Evolutionary conservation across 108 stramenopile genomes (phyloP), one percentile per base, ranked within the genome.

Genomic region (Cyclostephanos invisitatus): DNA sequence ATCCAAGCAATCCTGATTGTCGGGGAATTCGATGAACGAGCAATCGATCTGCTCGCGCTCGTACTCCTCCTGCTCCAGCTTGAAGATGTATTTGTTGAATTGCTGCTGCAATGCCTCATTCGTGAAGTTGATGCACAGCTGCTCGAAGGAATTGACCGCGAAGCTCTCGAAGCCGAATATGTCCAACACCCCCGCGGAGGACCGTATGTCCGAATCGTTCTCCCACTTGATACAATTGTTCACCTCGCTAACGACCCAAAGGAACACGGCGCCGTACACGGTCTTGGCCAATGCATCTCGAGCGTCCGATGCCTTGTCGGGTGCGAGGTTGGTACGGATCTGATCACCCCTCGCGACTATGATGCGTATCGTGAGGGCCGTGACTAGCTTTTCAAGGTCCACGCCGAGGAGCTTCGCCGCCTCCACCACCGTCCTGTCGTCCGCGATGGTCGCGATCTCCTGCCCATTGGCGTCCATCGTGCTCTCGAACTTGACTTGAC

Each of bases 111-210:
- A 87, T 28, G 96, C 96, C 81, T 99, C 99, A 84, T 99, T 99
- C 17, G 98, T 96, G 75, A 89, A 99, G 93, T 99, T 99, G 87
- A 99, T 99, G 87, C 98, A 98, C 50, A 99, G 87, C 86, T 99
- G 98, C 75, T 97, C 98, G 55, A 97, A 98, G 25, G 94, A 96
- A 86, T 99, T 99, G 70, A 86, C 77, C 6, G 89, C 87, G 74
- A 99, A 99, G 73, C 96, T 96, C 84, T 99, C 99, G 68, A 99
- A 99, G 29, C 99, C 99, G 71, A 99, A 99, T 69, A 99, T 99
- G 85, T 99, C 99, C 55, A 99, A 83, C 15, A 99, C 98, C 62
- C 98, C 98, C 32, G 95, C 89, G 61, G 89, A 87, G 1, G 89
- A 91, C 14, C 84, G 80, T 32, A 93, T 80, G 37, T 91, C 91